Percentiles rank a stretch among this genome's conserved stretches.
These are phyloP conservation scores for Hypoxylon sp. DNA, from an alignment of 2,329 filamentous ascomycete genomes.

Conservation along the genomic window DNA sequence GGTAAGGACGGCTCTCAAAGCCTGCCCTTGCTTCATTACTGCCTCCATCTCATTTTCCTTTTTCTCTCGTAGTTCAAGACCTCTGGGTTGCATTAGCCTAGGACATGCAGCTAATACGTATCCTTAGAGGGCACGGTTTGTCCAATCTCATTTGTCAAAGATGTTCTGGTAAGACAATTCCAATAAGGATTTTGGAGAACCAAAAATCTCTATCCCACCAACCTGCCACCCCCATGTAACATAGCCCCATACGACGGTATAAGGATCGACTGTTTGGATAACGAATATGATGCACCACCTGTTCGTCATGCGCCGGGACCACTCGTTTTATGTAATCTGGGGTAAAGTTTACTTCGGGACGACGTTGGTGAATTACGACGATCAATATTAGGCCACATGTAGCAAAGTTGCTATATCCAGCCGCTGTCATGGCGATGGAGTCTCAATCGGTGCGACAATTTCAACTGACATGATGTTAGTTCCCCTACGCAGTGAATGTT, in stretches of 20 bases:
- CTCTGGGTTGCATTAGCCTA: conserved; percentile 47
- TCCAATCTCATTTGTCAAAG: conserved; percentile 85
- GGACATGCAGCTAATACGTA: conserved; percentile 53
- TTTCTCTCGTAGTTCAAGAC: conserved; percentile 35
- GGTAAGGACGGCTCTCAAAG: conserved; percentile 55
- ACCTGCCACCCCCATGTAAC: conserved; percentile 30
- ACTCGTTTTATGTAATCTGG: conserved; percentile 11
- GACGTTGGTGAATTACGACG: conserved; percentile 9
- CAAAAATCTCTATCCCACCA: conserved; percentile 13
- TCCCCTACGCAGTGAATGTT: conserved; percentile 76
- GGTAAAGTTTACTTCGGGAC: conserved; percentile 6
- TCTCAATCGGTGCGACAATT: conserved; percentile 11
- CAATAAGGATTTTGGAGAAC: conserved; percentile 22
- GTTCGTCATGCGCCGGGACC: conserved; percentile 3
- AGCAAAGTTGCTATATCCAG: conserved; percentile 12
- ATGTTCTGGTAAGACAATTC: conserved; percentile 73
- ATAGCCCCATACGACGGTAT: conserved; percentile 29
- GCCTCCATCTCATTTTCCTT: conserved; percentile 13
- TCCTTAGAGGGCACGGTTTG: conserved; percentile 79
- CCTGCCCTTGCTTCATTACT: conserved; percentile 37
- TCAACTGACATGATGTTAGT: conserved; percentile 58
- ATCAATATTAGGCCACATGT: conserved; percentile 12
- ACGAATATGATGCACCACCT: conserved; percentile 28
- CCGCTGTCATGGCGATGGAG: conserved; percentile 5
- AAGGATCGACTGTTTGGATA: conserved; percentile 35